Conservation (phyloP, 2,329 filamentous ascomycete species). For the Geosmithia flava region DNA sequence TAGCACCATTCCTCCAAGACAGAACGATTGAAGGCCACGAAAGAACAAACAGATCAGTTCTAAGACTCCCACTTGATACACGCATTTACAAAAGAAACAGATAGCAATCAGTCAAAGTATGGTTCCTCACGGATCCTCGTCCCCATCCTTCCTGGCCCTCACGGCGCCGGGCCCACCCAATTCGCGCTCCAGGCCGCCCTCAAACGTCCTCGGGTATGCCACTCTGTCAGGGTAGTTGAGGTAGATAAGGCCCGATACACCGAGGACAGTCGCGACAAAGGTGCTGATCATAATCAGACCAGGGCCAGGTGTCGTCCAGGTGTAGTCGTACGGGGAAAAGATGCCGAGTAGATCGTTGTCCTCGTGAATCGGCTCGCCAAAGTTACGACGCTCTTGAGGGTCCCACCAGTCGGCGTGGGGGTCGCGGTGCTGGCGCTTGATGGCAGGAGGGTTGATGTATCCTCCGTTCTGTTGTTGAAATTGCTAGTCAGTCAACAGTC, state of each 20-base stretch:
- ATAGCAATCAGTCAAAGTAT: not conserved
- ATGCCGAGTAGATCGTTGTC: constrained; percentile 89
- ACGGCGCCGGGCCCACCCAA: constrained; percentile 57
- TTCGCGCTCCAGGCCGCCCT: constrained; percentile 61
- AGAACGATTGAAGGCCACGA: not conserved
- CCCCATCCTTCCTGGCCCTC: constrained; percentile 43
- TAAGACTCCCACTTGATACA: not conserved
- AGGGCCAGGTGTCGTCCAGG: constrained; percentile 61
- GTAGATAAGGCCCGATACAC: constrained; percentile 55
- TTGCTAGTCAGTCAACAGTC: constrained; percentile 11
- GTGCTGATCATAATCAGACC: constrained; percentile 54
- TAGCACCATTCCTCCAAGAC: not conserved
- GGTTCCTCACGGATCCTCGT: constrained; percentile 33
- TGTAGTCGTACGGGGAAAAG: constrained; percentile 83
- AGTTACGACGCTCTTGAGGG: constrained; percentile 93
- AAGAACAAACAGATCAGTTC: not conserved
- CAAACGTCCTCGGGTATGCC: constrained; percentile 57
- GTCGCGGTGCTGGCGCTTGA: constrained; percentile 88
- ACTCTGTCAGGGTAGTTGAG: constrained; percentile 60
- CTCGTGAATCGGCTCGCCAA: constrained; percentile 90
- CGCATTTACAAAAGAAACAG: constrained; percentile 22
- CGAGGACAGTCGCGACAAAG: constrained; percentile 53
- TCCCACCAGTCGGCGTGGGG: constrained; percentile 95
- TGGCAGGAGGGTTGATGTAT: constrained; percentile 63
- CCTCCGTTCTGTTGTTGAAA: constrained; percentile 57